A percentile compares a stretch with the other conserved stretches of the same genome.
These are phyloP conservation scores for Phytopythium ostracodes DNA, from an alignment of 352 stramenopile species.

Conservation along the genomic window DNA sequence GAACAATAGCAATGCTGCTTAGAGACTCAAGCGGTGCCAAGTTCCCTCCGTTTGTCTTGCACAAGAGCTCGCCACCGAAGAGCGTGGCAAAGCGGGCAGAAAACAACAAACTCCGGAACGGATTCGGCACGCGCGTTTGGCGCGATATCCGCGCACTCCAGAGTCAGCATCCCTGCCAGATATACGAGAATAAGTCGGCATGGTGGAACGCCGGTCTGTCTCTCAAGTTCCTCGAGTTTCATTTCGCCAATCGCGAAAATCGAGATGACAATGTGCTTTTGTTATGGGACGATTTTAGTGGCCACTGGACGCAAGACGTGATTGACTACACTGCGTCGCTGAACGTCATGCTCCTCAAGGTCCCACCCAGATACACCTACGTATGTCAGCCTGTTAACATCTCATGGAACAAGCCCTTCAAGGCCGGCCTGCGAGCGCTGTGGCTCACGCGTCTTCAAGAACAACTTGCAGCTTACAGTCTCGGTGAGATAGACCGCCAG, in stretches of 20 bases:
- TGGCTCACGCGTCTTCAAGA: constrained; percentile 8
- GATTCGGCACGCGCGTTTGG: constrained; percentile 5
- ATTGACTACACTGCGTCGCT: constrained; percentile 1
- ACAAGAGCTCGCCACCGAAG: constrained; percentile 7
- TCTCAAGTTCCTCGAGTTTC: constrained; percentile 8
- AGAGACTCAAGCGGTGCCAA: constrained; percentile 3
- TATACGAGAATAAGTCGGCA: constrained; percentile 7
- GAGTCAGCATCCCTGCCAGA: background rate
- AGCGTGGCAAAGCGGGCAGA: background rate
- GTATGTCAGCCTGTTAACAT: constrained; percentile 10
- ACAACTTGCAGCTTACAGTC: background rate
- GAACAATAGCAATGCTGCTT: constrained; percentile 10
- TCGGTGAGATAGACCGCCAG: background rate
- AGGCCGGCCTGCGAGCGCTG: constrained; percentile 3
- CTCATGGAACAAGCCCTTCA: constrained; percentile 13
- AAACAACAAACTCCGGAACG: constrained; percentile 1
- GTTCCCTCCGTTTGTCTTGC: constrained; percentile 7
- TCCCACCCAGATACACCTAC: constrained; percentile 8
- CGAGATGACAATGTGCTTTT: constrained; percentile 9
- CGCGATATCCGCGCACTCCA: background rate
- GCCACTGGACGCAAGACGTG: constrained; percentile 9
- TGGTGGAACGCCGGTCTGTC: constrained; percentile 13
- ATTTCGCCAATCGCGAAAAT: constrained; percentile 8
- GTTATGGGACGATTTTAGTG: constrained; percentile 13
- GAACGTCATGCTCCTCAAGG: constrained; percentile 10